Evolutionary conservation across 2,329 filamentous ascomycete genomes (phyloP).

Genomic region (Cladosporium austrohemisphaericum): DNA sequence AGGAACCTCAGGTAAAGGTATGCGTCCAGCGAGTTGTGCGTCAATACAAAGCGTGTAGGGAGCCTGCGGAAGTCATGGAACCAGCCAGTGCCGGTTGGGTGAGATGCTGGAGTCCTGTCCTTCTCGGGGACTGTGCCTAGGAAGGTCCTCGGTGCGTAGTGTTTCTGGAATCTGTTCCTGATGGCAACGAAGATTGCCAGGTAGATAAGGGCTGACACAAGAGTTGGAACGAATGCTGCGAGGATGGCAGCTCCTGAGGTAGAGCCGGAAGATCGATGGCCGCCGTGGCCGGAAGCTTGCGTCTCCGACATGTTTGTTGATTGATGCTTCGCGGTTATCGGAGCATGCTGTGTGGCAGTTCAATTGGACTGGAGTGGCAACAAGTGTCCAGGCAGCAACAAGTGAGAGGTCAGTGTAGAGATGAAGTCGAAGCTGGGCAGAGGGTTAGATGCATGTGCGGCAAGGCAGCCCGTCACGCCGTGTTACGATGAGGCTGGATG

Average conservation of each 20-base stretch:
- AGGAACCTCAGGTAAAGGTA: constrained; percentile 48
- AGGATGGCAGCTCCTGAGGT: constrained; percentile 31
- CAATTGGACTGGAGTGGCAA: too few species aligned
- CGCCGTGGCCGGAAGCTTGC: constrained; percentile 20
- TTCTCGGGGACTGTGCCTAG: constrained; percentile 32
- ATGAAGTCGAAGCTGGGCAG: too few species aligned
- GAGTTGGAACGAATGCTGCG: constrained; percentile 32
- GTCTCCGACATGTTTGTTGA: background rate
- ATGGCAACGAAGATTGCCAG: constrained; percentile 28
- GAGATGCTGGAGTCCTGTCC: constrained; percentile 29
- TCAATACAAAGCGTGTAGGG: constrained; percentile 44
- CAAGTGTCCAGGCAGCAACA: too few species aligned
- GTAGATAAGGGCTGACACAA: constrained; percentile 29
- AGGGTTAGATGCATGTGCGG: too few species aligned
- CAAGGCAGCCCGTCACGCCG: too few species aligned
- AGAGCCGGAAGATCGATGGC: constrained; percentile 26
- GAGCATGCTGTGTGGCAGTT: too few species aligned
- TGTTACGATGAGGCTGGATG: too few species aligned
- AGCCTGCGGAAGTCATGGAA: constrained; percentile 45
- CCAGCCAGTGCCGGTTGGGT: constrained; percentile 39
- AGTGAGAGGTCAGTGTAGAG: too few species aligned
- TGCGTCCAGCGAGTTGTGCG: constrained; percentile 48
- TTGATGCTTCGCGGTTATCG: too few species aligned
- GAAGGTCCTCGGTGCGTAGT: constrained; percentile 34
- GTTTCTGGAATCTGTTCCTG: constrained; percentile 29